Evolutionary conservation across 805 yeast genomes (phyloP), one percentile per base, ranked within the genome.

Genomic region (Teunomyces panamensis): DNA sequence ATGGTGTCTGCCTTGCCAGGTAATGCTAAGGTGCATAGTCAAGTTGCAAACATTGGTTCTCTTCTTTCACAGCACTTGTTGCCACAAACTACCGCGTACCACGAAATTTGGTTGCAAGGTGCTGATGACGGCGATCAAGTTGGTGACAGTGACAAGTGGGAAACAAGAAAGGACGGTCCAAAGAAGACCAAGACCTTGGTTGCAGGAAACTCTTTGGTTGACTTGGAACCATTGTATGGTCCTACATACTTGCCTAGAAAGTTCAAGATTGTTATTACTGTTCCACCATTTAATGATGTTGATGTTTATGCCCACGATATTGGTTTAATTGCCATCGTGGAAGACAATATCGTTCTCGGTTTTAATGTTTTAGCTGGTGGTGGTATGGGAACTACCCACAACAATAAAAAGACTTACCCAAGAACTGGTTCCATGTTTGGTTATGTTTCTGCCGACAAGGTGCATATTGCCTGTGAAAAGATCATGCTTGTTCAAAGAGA

Each of bases 371-470:
- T 87, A 51, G 96, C 85, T 54, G 98, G 98, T 68, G 98, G 98
- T 74, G 98, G 98, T 78, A 92, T 92, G 98, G 98, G 98, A 60
- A 81, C 96, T 36, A 92, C 98, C 10, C 98, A 92, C 68, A 92
- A 91, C 78, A 92, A 92, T 75, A 86, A 85, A 63, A 92, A 92
- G 78, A 92, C 98, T 0, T 92, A 92, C 65, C 98, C 98, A 59
- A 81, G 98, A 72, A 81, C 96, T 5, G 98, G 96, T 53, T 85
- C 96, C 14, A 71, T 82, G 69, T 79, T 92, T 55, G 98, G 98
- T 26, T 92, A 73, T 62, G 83, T 84, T 43, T 54, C 81, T 3
- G 74, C 75, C 51, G 91, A 84, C 44, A 80, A 89, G 65, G 77
- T 89, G 43, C 83, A 81, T 52, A 68, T 78, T 44, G 96, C 85